These are phyloP conservation scores for Plantago ovata DNA, from an alignment of 257 asterid genomes.

Conservation along the genomic window DNA sequence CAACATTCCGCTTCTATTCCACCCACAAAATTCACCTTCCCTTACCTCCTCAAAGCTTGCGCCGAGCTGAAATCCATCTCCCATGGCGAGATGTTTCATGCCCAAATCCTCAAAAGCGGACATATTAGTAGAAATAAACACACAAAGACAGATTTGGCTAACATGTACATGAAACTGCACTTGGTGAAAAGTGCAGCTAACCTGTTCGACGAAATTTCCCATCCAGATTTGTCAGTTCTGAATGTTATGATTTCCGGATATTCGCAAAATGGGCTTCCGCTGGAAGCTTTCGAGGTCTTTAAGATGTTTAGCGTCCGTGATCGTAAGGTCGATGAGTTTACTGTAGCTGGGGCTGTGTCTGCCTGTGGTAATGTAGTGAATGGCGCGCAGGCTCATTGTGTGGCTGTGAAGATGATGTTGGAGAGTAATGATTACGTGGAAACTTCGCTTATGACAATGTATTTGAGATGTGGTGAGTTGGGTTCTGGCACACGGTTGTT, in stretches of 20 bases:
- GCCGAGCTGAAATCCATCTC: constrained; percentile 43
- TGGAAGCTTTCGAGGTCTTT: constrained; percentile 45
- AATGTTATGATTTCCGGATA: constrained; percentile 77
- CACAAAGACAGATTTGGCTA: constrained; percentile 61
- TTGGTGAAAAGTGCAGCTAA: constrained; percentile 37
- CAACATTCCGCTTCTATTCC: constrained; percentile 45
- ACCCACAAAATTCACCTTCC: constrained; percentile 67
- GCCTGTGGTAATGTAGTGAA: constrained; percentile 33
- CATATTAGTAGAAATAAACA: constrained; percentile 29
- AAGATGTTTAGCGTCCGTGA: constrained; percentile 24
- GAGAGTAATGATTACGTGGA: constrained; percentile 51
- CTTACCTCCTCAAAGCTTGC: constrained; percentile 83
- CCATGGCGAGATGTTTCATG: constrained; percentile 63
- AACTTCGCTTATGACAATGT: constrained; percentile 72
- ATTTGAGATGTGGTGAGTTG: constrained; percentile 45
- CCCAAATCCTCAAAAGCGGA: constrained; percentile 62
- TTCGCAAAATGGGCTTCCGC: constrained; percentile 43
- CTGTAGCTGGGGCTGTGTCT: constrained; percentile 56
- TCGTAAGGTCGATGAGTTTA: constrained; percentile 56
- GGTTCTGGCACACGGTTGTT: constrained; percentile 54
- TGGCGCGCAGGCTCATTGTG: constrained; percentile 66
- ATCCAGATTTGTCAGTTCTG: constrained; percentile 42
- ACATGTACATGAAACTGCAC: constrained; percentile 55
- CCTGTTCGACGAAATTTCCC: constrained; percentile 76
- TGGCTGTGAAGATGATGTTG: constrained; percentile 73